Evolutionary conservation across 2,329 filamentous ascomycete species (phyloP), one percentile per base, ranked within the genome.

Genomic region (Pseudonectria foliicola): DNA sequence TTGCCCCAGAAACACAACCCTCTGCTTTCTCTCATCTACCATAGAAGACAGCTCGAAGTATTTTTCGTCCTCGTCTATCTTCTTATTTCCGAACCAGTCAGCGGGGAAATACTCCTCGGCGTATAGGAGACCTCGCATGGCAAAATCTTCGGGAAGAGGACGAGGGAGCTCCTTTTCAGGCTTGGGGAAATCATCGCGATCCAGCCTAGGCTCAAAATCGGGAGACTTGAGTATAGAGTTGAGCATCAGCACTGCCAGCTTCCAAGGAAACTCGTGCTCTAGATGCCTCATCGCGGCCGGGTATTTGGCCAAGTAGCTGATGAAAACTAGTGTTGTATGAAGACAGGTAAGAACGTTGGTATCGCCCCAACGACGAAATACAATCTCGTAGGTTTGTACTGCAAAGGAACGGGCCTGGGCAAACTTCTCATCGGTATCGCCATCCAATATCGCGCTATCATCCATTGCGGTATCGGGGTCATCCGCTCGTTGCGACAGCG

Each of bases 71-170:
- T 84, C 80, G 16, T 84, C 79, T 5, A 78, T 66, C 38, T 71
- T 70, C 2, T 70, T 67, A 7, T 68, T 66, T 0, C 53, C 45
- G 48, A 85, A 85, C 73, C 75, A 84, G 1, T 66, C 60, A 0
- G 56, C 37, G 0, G 79, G 77, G 34, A 74, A 79, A 37, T 80
- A 80, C 10, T 65, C 63, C 3, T 76, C 66, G 0, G 70, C 63
- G 63, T 77, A 85, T 2, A 77, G 54, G 2, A 84, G 60, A 0
- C 82, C 82, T 1, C 79, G 67, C 36, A 85, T 68, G 0, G 73
- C 67, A 44, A 76, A 85, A 40, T 88, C 83, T 31, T 87, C 83
- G 0, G 80, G 79, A 0, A 87, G 54, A 0, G 82, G 80, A 1
- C 69, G 63, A 2, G 65, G 66, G 0, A 66, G 53, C 21, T 64